phyloP scores from a whole-genome alignment of 805 yeast species.

The Lachancea sp. region DNA sequence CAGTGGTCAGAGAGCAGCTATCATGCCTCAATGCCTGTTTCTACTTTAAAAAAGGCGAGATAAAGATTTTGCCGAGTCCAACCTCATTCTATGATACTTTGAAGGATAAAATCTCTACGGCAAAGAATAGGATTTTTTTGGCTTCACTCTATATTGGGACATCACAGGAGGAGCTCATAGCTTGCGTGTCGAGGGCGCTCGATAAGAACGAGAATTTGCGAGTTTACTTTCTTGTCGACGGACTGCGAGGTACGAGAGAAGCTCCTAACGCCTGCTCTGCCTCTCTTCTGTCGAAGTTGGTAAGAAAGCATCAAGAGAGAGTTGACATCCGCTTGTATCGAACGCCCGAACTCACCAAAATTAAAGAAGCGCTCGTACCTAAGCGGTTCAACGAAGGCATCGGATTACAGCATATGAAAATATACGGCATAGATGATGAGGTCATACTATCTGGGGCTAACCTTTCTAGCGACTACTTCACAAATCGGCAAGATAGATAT shows the following conservation, averaged over 20 bases:
- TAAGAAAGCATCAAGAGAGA: conserved; percentile 56
- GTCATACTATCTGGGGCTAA: conserved; percentile 88
- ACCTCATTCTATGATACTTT: conserved; percentile 61
- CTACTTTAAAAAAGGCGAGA: conserved; percentile 46
- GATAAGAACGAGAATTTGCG: conserved; percentile 50
- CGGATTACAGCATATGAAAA: conserved; percentile 95
- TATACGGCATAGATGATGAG: conserved; percentile 91
- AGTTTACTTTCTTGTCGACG: conserved; percentile 76
- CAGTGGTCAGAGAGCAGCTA: conserved; percentile 11
- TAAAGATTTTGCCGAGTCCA: conserved; percentile 62
- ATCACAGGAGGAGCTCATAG: conserved; percentile 67
- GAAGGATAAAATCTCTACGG: conserved; percentile 52
- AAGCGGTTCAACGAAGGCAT: conserved; percentile 81
- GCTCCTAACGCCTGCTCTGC: conserved; percentile 78
- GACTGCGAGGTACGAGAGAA: conserved; percentile 88
- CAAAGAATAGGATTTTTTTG: conserved; percentile 65
- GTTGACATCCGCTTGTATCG: conserved; percentile 81
- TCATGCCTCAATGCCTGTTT: conserved; percentile 39
- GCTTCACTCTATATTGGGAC: conserved; percentile 86
- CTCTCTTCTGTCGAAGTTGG: conserved; percentile 59
- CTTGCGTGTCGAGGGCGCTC: conserved; percentile 56
- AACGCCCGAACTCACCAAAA: conserved; percentile 76
- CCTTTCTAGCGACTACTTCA: conserved; percentile 83
- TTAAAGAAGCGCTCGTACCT: conserved; percentile 62
- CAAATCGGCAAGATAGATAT: conserved; percentile 91